Evolutionary conservation across 1,284 basidiomycete species (phyloP).

Genomic region (Cystobasidium sp.): DNA sequence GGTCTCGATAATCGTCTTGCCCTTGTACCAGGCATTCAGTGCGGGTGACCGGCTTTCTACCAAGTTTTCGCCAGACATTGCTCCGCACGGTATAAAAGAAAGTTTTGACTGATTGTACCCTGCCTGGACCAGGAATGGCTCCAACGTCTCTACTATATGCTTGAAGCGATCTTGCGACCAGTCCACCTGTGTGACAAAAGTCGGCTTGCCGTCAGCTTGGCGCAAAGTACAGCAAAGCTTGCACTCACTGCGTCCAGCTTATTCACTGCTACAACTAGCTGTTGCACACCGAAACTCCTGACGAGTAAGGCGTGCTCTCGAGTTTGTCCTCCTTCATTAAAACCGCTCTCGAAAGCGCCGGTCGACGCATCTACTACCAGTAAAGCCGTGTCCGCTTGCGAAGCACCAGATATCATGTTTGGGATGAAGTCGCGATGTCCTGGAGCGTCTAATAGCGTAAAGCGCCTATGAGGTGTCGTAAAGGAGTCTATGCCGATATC

Average conservation of each 20-base stretch:
- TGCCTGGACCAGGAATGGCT: slow-evolving; percentile 80
- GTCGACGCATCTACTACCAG: slow-evolving; percentile 90
- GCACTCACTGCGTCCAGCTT: slow-evolving; percentile 81
- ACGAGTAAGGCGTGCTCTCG: slow-evolving; percentile 92
- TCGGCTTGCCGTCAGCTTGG: neutral
- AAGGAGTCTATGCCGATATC: slow-evolving; percentile 89
- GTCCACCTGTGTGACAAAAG: slow-evolving; percentile 65
- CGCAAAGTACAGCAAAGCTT: neutral
- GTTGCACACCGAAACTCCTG: slow-evolving; percentile 89
- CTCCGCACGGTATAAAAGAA: slow-evolving; percentile 85
- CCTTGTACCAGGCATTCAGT: slow-evolving; percentile 78
- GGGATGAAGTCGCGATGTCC: slow-evolving; percentile 98
- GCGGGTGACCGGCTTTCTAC: slow-evolving; percentile 63
- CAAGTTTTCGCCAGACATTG: slow-evolving; percentile 89
- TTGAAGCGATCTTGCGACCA: slow-evolving; percentile 84
- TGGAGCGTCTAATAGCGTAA: slow-evolving; percentile 93
- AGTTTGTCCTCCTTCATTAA: slow-evolving; percentile 93
- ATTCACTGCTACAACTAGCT: slow-evolving; percentile 91
- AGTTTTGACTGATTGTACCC: slow-evolving; percentile 82
- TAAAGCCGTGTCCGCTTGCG: slow-evolving; percentile 93
- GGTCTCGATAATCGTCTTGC: slow-evolving; percentile 80
- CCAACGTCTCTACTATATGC: slow-evolving; percentile 75
- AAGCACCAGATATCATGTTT: slow-evolving; percentile 98
- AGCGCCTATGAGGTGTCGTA: slow-evolving; percentile 73
- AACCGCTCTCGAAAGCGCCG: slow-evolving; percentile 95